These are phyloP conservation scores for Lactarius quietus DNA, from an alignment of 768 basidiomycete species.

Conservation along the genomic window DNA sequence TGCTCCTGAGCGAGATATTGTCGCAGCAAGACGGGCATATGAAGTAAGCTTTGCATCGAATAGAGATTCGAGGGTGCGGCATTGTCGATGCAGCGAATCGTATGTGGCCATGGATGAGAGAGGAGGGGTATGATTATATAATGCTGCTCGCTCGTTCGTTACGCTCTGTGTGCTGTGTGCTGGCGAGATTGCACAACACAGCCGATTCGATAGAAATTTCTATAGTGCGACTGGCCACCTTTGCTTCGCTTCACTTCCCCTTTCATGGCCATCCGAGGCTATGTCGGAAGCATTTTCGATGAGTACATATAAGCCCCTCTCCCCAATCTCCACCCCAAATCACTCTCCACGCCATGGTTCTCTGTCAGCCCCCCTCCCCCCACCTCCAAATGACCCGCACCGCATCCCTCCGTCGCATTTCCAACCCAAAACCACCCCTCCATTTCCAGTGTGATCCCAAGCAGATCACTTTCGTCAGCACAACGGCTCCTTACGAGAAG, in stretches of 20 bases:
- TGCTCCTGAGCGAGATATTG: conserved; percentile 48
- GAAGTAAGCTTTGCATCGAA: conserved; percentile 89
- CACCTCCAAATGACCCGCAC: conserved; percentile 21
- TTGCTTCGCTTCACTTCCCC: no score
- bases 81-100: conserved; percentile 87
- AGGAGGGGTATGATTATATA: conserved; percentile 3
- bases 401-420: conserved; percentile 21
- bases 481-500: conserved; percentile 18
- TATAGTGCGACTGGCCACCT: background rate
- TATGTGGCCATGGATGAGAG: conserved; percentile 60
- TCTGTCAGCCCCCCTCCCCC: conserved; percentile 15
- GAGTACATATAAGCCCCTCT: conserved; percentile 16
- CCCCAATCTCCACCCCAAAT: background rate
- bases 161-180: background rate
- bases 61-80: conserved; percentile 88
- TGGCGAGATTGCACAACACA: background rate
- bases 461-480: conserved; percentile 28
- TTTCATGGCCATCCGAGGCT: no score
- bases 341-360: conserved; percentile 13
- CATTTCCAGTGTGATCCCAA: conserved; percentile 2
- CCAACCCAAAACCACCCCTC: conserved; percentile 17
- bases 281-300: conserved; percentile 6
- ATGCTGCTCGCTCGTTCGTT: background rate
- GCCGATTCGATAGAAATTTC: conserved; percentile 10
- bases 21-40: conserved; percentile 82